Base-by-base conservation (phyloP, 1,284 basidiomycete species). In the Moniliella sp. region DNA sequence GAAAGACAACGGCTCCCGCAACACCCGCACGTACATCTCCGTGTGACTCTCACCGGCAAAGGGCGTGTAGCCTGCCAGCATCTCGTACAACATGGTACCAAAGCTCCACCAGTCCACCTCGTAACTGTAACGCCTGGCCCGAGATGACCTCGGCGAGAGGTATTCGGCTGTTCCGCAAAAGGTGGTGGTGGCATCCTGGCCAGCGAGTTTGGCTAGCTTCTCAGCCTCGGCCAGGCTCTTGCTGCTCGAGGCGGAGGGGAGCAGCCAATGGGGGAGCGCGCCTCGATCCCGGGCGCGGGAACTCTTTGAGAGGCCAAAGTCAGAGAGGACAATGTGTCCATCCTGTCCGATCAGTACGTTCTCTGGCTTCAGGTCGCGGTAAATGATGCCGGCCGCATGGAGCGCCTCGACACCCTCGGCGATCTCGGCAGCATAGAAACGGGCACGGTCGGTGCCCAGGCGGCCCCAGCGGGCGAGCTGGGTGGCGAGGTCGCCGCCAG, bases 71-170 rank as follows among this genome's bases (percentile, higher is more conserved):
- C 80, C 81, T 25, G 76, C 78, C 60, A 82, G 65, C 74, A 88
- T 86, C 66, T 94, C 88, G 61, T 79, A 84, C 36, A 93, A 65
- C 76, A 94, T 91, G 39, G 84, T 93, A 12, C 86, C 86, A 50
- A 91, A 78, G 43, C 78, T 79, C 84, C 86, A 94, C 80, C 83
- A 88, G 59, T 94, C 86, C 13, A 88, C 82, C 47, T 86, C 80
- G 54, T 86, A 93, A 42, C 77, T 77, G 61, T 94, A 93, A n/a
- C 78, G 72, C 43, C 78, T 63, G 3, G 83, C 79, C 51, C 83
- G 77, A 49, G 93, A 81, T 31, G 93, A 82, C 41, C 61, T 54
- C 9, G 61, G 61, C 3, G 60, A 43, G 33, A 50, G 14, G 31
- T 31, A 40, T 25, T 43, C 15, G 27, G 34, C 11, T 25, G 35